Evolutionary conservation across 2,329 filamentous ascomycete species (phyloP).

Genomic region (Cercospora sp.): DNA sequence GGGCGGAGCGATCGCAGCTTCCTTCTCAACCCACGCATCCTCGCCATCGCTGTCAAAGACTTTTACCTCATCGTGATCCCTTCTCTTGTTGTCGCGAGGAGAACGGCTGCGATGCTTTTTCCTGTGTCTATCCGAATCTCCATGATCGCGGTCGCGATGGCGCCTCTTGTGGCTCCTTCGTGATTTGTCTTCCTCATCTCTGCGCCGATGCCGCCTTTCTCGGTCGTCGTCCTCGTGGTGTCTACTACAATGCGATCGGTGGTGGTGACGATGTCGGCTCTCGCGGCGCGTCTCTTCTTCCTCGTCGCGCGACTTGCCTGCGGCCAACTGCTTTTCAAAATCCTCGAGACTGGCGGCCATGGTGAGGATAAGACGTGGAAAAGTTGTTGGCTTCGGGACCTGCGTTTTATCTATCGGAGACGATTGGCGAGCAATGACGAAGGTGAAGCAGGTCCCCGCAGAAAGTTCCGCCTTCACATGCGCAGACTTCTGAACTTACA

Average conservation of each 20-base stretch:
- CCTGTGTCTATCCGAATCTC: conserved; percentile 39
- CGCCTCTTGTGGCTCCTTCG: conserved; percentile 6
- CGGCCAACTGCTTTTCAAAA: conserved; percentile 74
- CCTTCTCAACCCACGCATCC: conserved; percentile 52
- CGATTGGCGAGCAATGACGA: not conserved
- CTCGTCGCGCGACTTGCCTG: conserved; percentile 52
- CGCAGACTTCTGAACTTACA: not conserved
- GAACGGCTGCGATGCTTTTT: conserved; percentile 36
- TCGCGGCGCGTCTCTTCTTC: conserved; percentile 64
- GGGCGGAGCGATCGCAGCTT: conserved; percentile 43
- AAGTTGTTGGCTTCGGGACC: not conserved
- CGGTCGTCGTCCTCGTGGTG: conserved; percentile 46
- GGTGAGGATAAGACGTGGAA: not conserved
- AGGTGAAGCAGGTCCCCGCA: conserved; percentile 3
- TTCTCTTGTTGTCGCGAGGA: conserved; percentile 38
- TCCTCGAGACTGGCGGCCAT: conserved; percentile 62
- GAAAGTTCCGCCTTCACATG: conserved; percentile 16
- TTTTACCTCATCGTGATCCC: conserved; percentile 31
- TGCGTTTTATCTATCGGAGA: not conserved
- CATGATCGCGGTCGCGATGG: conserved; percentile 51
- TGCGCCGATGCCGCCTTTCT: conserved; percentile 48
- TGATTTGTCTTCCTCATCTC: conserved; percentile 2
- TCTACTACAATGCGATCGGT: conserved; percentile 46
- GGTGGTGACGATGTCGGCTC: conserved; percentile 39
- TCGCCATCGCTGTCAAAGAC: conserved; percentile 45